Base-by-base conservation (phyloP, 2,329 filamentous ascomycete genomes). In the Botrytis aclada region DNA sequence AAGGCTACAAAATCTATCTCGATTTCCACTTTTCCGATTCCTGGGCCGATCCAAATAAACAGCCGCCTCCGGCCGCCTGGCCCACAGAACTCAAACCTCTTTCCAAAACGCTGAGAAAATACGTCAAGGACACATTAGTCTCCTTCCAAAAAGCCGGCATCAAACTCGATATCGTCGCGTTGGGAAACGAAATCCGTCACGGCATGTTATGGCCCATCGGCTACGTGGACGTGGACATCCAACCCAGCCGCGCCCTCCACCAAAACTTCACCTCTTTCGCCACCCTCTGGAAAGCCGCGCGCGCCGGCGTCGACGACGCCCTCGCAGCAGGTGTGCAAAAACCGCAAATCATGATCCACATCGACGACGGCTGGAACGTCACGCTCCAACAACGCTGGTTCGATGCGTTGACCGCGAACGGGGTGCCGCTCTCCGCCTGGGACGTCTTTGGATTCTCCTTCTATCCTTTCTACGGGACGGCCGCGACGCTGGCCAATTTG, bases 321-420 rank as follows among this genome's bases (percentile, higher is more conserved):
- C 82, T 82, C 6, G 80, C 90, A 51, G 76, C 37, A 0, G 82
- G 81, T 9, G 75, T 77, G 16, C 81, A 80, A 51, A 86, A 87
- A 76, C 89, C 90, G 2, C 87, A 90, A 79, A 90, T 93, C 79
- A 89, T 93, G 88, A 87, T 93, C 60, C 92, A 93, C 78, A 85
- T 93, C 4, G 91, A 93, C 79, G 89, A 92, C 79, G 91, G 91
- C 20, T 94, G 90, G 90, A 86, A 91, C 75, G 89, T 88, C 86
- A 84, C 83, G 3, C 86, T 87, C 4, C 90, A 93, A 79, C 83
- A 90, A 74, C 74, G 78, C 12, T 90, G 85, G 83, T 92, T 88
- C 81, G 93, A 92, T 80, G 86, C 86, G n/a, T 83, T 84, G 5
- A 85, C 90, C 0, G 83, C 90, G 0, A 84, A 81, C n/a, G 82